Evolutionary conservation across 2,329 filamentous ascomycete genomes (phyloP).

Genomic region (Fusarium dlaminii): DNA sequence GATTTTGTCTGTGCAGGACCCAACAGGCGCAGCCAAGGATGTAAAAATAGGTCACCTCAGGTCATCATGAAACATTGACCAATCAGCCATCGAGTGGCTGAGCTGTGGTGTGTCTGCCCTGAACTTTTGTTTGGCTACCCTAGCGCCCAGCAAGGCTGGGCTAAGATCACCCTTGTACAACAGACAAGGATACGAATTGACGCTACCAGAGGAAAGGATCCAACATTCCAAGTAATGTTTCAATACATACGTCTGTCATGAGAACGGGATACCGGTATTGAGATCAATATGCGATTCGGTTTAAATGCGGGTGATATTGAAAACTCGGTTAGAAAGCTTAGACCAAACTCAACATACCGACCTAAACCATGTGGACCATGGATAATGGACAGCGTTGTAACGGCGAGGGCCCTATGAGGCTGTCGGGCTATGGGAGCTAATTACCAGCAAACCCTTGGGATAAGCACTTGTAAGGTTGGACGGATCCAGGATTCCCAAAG

Average conservation of each 20-base stretch:
- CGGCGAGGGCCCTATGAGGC: constrained; percentile 17
- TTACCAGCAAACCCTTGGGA: background rate
- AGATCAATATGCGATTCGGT: background rate
- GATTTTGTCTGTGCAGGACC: background rate
- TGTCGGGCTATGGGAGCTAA: constrained; percentile 2
- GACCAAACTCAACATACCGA: background rate
- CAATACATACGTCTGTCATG: constrained; percentile 8
- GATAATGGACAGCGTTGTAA: background rate
- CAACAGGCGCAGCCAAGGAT: constrained; percentile 21
- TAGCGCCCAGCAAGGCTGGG: constrained; percentile 32
- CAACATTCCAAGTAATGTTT: constrained; percentile 3
- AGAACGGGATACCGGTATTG: background rate
- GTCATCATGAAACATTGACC: constrained; percentile 21
- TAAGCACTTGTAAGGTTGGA: constrained; percentile 18
- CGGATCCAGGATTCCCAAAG: background rate
- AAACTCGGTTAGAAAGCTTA: background rate
- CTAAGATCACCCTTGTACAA: constrained; percentile 19
- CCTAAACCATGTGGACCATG: background rate
- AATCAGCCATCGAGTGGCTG: constrained; percentile 26
- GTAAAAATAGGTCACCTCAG: constrained; percentile 34
- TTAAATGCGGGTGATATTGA: background rate
- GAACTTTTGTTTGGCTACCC: constrained; percentile 7
- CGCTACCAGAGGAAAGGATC: constrained; percentile 24
- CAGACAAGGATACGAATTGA: constrained; percentile 18
- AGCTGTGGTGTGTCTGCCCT: constrained; percentile 3